These are phyloP conservation scores for Galeopsis tetrahit DNA, from an alignment of 257 asterid species.

Conservation along the genomic window DNA sequence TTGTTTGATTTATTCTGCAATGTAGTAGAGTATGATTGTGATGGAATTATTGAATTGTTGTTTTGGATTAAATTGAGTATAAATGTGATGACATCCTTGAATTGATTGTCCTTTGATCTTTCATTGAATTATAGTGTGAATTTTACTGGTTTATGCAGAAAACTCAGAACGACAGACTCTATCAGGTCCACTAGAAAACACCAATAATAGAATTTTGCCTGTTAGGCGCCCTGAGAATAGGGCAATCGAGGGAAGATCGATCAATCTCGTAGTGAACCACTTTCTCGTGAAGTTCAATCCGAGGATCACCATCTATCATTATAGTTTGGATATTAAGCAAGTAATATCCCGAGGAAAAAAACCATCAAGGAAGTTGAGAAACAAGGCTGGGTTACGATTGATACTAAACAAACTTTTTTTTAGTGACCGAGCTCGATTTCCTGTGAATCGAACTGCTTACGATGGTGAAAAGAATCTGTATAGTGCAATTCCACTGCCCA, in stretches of 20 bases:
- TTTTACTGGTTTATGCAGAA: constrained; percentile 35
- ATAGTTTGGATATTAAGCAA: constrained; percentile 54
- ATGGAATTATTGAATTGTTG: background rate
- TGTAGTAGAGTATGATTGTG: constrained; percentile 20
- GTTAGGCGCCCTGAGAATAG: constrained; percentile 44
- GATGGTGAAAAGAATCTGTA: constrained; percentile 79
- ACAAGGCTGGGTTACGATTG: constrained; percentile 43
- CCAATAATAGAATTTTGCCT: constrained; percentile 37
- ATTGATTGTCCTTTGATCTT: constrained; percentile 4
- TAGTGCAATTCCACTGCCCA: constrained; percentile 59
- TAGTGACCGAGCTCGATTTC: constrained; percentile 55
- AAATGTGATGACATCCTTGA: background rate
- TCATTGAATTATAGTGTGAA: background rate
- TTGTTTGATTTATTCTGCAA: background rate
- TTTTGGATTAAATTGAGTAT: background rate
- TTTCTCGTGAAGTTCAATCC: constrained; percentile 62
- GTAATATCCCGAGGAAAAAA: constrained; percentile 41
- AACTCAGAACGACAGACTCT: constrained; percentile 28
- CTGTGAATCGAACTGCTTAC: constrained; percentile 54
- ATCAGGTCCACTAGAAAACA: constrained; percentile 1
- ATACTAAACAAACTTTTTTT: constrained; percentile 52
- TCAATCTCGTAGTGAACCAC: constrained; percentile 59
- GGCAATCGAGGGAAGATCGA: constrained; percentile 31
- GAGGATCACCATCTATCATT: constrained; percentile 54
- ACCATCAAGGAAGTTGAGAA: constrained; percentile 38